phyloP scores from a whole-genome alignment of 768 basidiomycete genomes.

The Amanita rubescens region DNA sequence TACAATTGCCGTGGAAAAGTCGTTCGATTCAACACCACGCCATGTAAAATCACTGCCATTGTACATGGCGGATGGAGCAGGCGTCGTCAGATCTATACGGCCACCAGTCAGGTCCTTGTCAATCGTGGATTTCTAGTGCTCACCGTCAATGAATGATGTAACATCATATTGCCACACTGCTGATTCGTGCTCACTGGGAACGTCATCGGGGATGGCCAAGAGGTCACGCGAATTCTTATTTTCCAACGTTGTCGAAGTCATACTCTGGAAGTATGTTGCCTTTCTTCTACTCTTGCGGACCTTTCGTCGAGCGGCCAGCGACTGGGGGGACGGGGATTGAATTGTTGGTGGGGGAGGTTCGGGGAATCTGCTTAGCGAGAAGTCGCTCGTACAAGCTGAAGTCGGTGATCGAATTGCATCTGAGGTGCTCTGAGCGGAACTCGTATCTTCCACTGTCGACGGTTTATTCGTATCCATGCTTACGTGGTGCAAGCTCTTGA shows the following conservation, averaged over 20 bases:
- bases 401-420: background rate
- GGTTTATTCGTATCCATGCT: background rate
- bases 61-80: background rate
- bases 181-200: background rate
- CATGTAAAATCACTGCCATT: background rate
- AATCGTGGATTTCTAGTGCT: constrained; percentile 10
- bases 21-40: background rate
- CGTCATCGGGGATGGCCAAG: background rate
- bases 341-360: constrained; percentile 38
- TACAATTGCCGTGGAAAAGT: background rate
- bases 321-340: background rate
- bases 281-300: constrained; percentile 5
- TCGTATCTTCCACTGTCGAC: background rate
- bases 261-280: constrained; percentile 1
- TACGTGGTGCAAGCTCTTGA: constrained; percentile 39
- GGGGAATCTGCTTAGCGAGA: constrained; percentile 68
- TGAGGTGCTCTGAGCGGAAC: background rate
- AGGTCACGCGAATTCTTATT: background rate
- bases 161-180: constrained; percentile 41
- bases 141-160: constrained; percentile 63
- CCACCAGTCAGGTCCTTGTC: constrained; percentile 5
- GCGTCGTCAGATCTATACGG: constrained; percentile 7
- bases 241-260: background rate
- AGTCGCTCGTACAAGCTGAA: constrained; percentile 30
- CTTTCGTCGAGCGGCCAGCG: background rate